Evolutionary conservation across 495 filamentous ascomycete genomes (phyloP), one percentile per base, ranked within the genome.

Genomic region (Evansstolkia leycettana): DNA sequence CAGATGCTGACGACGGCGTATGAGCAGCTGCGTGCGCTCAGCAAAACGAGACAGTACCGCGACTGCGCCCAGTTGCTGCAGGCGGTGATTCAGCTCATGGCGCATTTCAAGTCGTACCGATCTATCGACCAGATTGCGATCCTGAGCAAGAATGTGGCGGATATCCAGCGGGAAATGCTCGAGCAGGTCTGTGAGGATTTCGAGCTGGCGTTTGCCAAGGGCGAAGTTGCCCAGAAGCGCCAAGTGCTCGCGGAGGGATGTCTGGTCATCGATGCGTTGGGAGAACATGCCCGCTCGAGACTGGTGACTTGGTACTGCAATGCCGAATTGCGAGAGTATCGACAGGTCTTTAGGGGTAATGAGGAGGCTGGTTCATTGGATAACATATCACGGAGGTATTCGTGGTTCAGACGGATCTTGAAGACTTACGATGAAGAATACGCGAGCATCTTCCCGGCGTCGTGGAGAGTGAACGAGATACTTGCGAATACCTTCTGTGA

Each of bases 1-100:
- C 90, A 99, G 69, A 96, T 99, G 90, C 61, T 99, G 50, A 96
- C 90, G 7, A 99, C 89, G 4, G 90, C 90, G 17, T 96, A 95
- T 60, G 90, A 96, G 48, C 92, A 96, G 62, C 76, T 99, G 17
- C 75, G 82, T 37, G 82, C 76, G 20, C 67, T 94, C 36, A 80
- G 82, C 41, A 84, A 80, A 51, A 79, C 81, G 16, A 69, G 88
- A 43, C 90, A 99, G 57, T 99, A 99, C 56, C 73, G 85, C 39
- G 92, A 99, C 61, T 99, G 90, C 52, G 85, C 92, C 24, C 86
- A 90, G 49, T 67, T 99, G 34, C 73, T 99, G 36, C 84, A 94
- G 56, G 90, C 92, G 3, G 90, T 99, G 26, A 76, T 96, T 40
- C 90, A 99, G 71, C 76, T 99, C 19, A 94, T 95, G 86, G 82